phyloP scores from a whole-genome alignment of 2,329 filamentous ascomycete genomes.

The Diaporthe velutina region DNA sequence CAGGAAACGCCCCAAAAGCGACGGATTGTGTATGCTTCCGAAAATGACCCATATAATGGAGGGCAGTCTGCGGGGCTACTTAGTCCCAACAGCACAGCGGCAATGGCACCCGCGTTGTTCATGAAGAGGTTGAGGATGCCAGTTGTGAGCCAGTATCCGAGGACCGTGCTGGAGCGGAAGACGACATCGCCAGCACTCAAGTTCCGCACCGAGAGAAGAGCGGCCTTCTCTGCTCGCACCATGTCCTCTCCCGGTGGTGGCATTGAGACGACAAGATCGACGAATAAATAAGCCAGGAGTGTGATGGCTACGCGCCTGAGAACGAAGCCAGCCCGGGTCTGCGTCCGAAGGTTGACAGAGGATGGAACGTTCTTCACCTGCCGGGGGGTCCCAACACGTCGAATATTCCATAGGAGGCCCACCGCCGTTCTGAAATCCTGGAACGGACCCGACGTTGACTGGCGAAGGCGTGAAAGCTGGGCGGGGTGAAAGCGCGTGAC shows the following conservation, averaged over 20 bases:
- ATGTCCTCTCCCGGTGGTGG: constrained; percentile 8
- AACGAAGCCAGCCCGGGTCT: neutral
- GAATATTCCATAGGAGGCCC: neutral
- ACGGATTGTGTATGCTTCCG: constrained; percentile 24
- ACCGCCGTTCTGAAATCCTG: neutral
- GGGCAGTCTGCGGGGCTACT: constrained; percentile 19
- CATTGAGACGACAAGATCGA: constrained; percentile 12
- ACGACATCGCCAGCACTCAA: neutral
- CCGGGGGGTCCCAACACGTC: constrained; percentile 13
- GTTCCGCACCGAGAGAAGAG: constrained; percentile 3
- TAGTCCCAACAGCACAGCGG: neutral
- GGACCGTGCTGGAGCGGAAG: neutral
- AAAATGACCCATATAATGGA: constrained; percentile 6
- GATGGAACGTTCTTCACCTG: constrained; percentile 21
- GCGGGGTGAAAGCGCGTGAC: neutral
- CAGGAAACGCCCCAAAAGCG: constrained; percentile 30
- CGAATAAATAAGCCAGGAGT: constrained; percentile 6
- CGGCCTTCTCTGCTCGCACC: constrained; percentile 24
- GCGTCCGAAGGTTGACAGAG: neutral
- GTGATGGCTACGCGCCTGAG: neutral
- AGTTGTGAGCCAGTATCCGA: constrained; percentile 23
- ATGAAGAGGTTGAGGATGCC: constrained; percentile 27
- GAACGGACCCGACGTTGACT: too few species aligned
- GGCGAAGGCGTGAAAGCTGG: neutral
- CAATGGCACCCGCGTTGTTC: constrained; percentile 21